These are phyloP conservation scores for Fusarium subtropicale DNA, from an alignment of 2,329 filamentous ascomycete species.

Conservation along the genomic window DNA sequence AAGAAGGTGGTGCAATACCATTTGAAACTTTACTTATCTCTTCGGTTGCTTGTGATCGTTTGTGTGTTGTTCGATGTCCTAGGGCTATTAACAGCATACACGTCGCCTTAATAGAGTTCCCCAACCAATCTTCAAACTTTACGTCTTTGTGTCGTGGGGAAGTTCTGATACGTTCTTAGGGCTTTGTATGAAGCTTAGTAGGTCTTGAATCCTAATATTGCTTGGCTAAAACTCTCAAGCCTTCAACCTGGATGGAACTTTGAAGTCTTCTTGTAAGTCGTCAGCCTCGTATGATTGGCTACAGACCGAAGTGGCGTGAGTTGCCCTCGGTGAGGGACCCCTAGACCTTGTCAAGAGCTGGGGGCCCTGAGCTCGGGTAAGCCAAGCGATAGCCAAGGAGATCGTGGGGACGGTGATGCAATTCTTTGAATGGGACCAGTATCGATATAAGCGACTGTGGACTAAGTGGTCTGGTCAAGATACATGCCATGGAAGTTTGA, in stretches of 20 bases:
- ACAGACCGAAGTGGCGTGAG: constrained; percentile 14
- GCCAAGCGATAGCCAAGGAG: neutral
- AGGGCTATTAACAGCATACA: neutral
- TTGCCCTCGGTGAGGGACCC: constrained; percentile 18
- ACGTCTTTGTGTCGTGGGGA: neutral
- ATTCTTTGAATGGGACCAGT: neutral
- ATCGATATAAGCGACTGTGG: neutral
- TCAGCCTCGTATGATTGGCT: constrained; percentile 8
- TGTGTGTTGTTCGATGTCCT: neutral
- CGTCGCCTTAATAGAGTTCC: neutral
- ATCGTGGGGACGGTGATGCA: constrained; percentile 12
- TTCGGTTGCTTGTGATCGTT: neutral
- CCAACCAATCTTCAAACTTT: neutral
- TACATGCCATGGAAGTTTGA: neutral
- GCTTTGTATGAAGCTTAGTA: neutral
- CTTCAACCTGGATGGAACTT: neutral
- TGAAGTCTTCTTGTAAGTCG: neutral
- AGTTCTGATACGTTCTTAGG: neutral
- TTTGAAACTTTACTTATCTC: constrained; percentile 8
- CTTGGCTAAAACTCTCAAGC: neutral
- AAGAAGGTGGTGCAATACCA: constrained; percentile 37
- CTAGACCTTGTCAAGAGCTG: constrained; percentile 13
- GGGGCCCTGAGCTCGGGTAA: constrained; percentile 12
- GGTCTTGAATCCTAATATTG: neutral
- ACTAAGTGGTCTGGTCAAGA: neutral